Evolutionary conservation across 2,329 filamentous ascomycete genomes (phyloP).

Genomic region (Verticillium dahliae): DNA sequence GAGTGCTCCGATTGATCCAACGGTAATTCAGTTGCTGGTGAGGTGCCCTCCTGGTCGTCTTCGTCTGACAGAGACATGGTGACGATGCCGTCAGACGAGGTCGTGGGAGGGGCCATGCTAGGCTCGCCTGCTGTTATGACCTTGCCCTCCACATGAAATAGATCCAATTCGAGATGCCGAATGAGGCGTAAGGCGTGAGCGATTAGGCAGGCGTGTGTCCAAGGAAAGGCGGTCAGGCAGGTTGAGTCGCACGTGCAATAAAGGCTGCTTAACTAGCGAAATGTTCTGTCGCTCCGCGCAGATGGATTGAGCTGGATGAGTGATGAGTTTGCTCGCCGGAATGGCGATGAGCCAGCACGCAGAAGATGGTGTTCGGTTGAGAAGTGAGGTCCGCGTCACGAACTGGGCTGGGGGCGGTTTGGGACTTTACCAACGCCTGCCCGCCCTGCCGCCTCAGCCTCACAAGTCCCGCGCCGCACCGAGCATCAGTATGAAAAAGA

Average conservation of each 20-base stretch:
- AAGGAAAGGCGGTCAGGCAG: background rate
- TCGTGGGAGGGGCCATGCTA: conserved; percentile 12
- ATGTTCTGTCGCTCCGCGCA: conserved; percentile 1
- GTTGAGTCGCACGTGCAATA: background rate
- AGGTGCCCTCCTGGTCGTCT: conserved; percentile 5
- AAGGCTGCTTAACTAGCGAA: conserved; percentile 1
- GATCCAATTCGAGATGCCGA: conserved; percentile 1
- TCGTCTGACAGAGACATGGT: conserved; percentile 10
- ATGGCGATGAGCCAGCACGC: conserved; percentile 8
- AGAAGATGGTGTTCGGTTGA: background rate
- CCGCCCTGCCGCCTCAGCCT: conserved; percentile 1
- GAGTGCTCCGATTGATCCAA: conserved; percentile 2
- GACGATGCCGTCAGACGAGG: conserved; percentile 11
- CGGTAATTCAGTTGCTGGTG: background rate
- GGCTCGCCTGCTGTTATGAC: conserved; percentile 11
- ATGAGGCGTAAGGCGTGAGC: background rate
- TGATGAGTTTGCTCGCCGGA: conserved; percentile 6
- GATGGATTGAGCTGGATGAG: conserved; percentile 2
- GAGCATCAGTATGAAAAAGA: background rate
- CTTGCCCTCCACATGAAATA: conserved; percentile 8
- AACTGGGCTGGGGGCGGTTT: background rate
- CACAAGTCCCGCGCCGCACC: background rate
- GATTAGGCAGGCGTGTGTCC: background rate
- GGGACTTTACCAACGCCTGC: background rate
- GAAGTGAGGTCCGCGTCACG: background rate